Base-by-base conservation (phyloP, 2,329 filamentous ascomycete genomes). In the Phyllosticta capitalensis region DNA sequence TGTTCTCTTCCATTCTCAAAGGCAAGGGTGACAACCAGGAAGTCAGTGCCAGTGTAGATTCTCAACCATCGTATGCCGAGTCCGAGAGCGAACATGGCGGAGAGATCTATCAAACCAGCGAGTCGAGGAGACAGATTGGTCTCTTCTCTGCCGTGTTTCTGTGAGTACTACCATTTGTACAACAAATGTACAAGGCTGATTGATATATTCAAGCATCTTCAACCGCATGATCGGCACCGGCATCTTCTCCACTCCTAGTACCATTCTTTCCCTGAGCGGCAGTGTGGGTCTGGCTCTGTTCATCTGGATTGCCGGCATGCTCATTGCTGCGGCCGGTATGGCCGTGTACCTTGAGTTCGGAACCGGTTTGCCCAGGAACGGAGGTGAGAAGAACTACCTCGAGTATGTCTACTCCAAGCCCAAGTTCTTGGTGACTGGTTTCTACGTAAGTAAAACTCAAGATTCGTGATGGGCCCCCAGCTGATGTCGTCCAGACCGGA, bases 341-440 rank as follows among this genome's bases (percentile, higher is more conserved):
- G 79, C 81, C n/a, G 82, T 86, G 20, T 86, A 85, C 63, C 75
- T 87, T 60, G 85, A 88, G 68, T 85, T 83, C 61, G 85, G 85
- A 22, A 86, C 83, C 0, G 83, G 80, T 0, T 79, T 87, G 52
- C 84, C 84, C 51, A 78, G 79, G 55, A 86, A 85, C 67, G 84
- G 84, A 49, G 83, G 84, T 19, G 83, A 86, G 70, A 85, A 86
- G 74, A 85, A 84, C 70, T 86, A 87, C 66, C 82, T 87, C 64
- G 84, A 87, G 67, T 85, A 77, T 68, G 81, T 85, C 56, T 87
- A 79, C 73, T 78, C 80, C 38, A 79, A 76, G 64, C 85, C 85
- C 1, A 78, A 75, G 64, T 86, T 86, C 67, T 76, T 87, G 10
- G 63, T 9, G 52, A 87, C 84, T 7, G 79, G 78, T 14, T 73